Evolutionary conservation across 2,329 filamentous ascomycete species (phyloP), one percentile per base, ranked within the genome.

Genomic region (Aspergillus aculeatus): DNA sequence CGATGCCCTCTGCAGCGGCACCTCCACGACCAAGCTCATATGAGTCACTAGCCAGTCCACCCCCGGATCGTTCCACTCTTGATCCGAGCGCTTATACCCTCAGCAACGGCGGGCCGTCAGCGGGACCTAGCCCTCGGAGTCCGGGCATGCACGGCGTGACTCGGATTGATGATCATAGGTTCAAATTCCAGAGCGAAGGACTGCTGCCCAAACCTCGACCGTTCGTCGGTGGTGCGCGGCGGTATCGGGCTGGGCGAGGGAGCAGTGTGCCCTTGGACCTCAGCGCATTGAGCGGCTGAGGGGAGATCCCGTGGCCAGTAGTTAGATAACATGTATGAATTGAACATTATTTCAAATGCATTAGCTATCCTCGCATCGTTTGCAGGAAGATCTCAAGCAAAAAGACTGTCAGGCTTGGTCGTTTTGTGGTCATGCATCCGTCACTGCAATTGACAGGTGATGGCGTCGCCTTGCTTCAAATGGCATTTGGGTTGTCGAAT

Each of bases 221-320:
- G 1, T 97, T 96, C 71, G 78, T 82, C 1, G 89, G 89, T n/a
- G 86, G 85, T 3, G 78, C 83, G 21, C 92, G 89, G 73, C 87
- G 86, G 73, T 99, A 98, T 76, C 84, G 94, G 63, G 95, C 95
- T 38, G 95, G 95, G 9, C 85, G 94, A 72, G 94, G 92, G 32
- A 97, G 92, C 78, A 97, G 91, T 80, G 93, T 98, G 66, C 95
- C 95, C 31, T 80, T 98, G 68, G 91, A 98, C 80, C 77, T 99
- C 71, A 86, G 64, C 58, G 70, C 72, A 50, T 66, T 76, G 63
- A 67, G 66, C 59, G 70, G 71, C 26, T 77, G 61, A 58, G 10
- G 47, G 38, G 6, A 35, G 14, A 44, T 19, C 9, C 16, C 6
- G 7, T 44, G 14, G 14, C 3, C 38, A 19, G 38, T 16, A 44